Conservation (phyloP, 1,284 basidiomycete species). For the Malassezia caprae region DNA sequence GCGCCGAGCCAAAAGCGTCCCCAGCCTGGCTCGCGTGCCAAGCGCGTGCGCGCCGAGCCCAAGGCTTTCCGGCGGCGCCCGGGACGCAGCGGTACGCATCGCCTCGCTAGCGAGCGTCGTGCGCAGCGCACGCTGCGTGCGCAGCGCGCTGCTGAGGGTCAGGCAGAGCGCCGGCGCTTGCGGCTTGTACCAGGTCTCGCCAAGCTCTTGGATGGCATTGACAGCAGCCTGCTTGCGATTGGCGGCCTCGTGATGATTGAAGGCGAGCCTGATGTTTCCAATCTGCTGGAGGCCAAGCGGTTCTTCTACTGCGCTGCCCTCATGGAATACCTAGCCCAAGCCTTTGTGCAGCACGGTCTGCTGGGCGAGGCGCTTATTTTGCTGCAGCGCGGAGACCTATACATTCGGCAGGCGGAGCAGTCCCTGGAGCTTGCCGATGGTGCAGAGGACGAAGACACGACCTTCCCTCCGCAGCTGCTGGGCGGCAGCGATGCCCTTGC, state of each 20-base stretch:
- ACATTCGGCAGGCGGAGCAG: conserved; percentile 39
- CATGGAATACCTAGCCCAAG: conserved; percentile 33
- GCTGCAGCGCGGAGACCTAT: conserved; percentile 34
- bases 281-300: conserved; percentile 42
- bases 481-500: conserved; percentile 17
- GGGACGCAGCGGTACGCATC: conserved; percentile 31
- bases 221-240: conserved; percentile 34
- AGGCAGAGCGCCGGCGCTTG: conserved; percentile 28
- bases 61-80: conserved; percentile 20
- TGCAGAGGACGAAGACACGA: conserved; percentile 34
- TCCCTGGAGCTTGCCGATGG: conserved; percentile 39
- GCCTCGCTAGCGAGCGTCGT: conserved; percentile 14
- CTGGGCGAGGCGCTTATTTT: conserved; percentile 36
- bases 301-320: conserved; percentile 41
- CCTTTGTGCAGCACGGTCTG: conserved; percentile 28
- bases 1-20: conserved; percentile 18
- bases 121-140: conserved; percentile 22
- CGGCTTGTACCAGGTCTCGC: conserved; percentile 42
- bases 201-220: conserved; percentile 36
- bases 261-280: conserved; percentile 41
- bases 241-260: conserved; percentile 38
- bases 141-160: conserved; percentile 20
- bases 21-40: conserved; percentile 23
- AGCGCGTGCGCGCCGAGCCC: conserved; percentile 15
- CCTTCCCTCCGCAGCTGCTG: conserved; percentile 24